phyloP scores from a whole-genome alignment of 768 basidiomycete genomes.

The Rhodocollybia butyracea region DNA sequence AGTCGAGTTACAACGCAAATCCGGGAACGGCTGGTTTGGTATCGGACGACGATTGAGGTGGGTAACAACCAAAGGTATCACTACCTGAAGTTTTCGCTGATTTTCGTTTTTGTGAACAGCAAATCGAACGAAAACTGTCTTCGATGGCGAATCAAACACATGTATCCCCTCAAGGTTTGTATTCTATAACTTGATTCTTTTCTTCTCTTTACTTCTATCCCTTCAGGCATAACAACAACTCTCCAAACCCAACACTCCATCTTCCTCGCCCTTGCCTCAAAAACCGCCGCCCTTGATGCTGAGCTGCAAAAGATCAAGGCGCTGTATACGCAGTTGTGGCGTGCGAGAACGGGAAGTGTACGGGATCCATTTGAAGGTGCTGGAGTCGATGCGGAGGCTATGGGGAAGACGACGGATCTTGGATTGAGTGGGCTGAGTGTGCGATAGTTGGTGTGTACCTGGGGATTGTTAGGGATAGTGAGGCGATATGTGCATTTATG shows the following conservation, averaged over 20 bases:
- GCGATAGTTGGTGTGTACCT: slow-evolving; percentile 1
- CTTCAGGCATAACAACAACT: slow-evolving; percentile 63
- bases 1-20: slow-evolving; percentile 68
- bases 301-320: slow-evolving; percentile 76
- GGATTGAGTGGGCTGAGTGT: slow-evolving; percentile 30
- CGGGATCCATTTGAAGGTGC: slow-evolving; percentile 74
- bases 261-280: slow-evolving; percentile 74
- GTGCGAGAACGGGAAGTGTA: slow-evolving; percentile 75
- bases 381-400: slow-evolving; percentile 16
- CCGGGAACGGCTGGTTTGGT: slow-evolving; percentile 70
- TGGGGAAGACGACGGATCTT: slow-evolving; percentile 36
- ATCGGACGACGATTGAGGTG: slow-evolving; percentile 79
- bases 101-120: slow-evolving; percentile 38
- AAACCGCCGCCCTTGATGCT: slow-evolving; percentile 68
- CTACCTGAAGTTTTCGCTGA: slow-evolving; percentile 5
- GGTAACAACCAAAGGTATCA: slow-evolving; percentile 7
- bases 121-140: slow-evolving; percentile 81
- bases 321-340: slow-evolving; percentile 76
- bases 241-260: slow-evolving; percentile 78
- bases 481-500: not conserved
- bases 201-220: slow-evolving; percentile 7
- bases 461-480: not conserved
- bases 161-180: slow-evolving; percentile 69
- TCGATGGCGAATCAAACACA: slow-evolving; percentile 63
- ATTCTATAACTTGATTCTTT: not conserved